Base-by-base conservation (phyloP, 2,329 filamentous ascomycete genomes). In the Diplodia sapinea region DNA sequence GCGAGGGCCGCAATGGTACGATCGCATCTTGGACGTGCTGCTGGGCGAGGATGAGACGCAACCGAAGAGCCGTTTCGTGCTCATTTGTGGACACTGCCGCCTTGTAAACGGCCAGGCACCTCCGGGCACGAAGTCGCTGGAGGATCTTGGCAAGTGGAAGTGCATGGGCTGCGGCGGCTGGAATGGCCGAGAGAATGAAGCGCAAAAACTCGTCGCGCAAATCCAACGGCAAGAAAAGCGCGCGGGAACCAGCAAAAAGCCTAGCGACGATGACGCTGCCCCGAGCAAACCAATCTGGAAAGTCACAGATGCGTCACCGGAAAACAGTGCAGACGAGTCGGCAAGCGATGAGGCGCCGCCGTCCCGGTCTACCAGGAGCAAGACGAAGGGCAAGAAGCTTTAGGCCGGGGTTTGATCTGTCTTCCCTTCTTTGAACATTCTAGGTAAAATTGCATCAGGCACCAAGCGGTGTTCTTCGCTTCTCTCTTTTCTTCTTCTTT, bases 81-180 rank as follows among this genome's bases (percentile, higher is more conserved):
- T 99, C 70, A 92, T 99, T 66, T 99, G 95, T 80, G 79, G 83
- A 38, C 84, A 86, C 49, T 99, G 95, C 77, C 86, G 92, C 36
- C 86, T 97, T 1, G 94, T 99, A 57, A 99, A 99, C 76, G 95
- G 96, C 0, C 95, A 97, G 77, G 95, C 95, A 3, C 94, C 95
- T 1, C 94, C 95, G 0, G 95, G 95, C 1, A 89, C 91, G 0
- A 90, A 88, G 72, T 87, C 84, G 0, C 80, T 94, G 1, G 88
- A 91, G 49, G 94, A 97, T 63, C 75, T 99, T 0, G 95, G 94
- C 1, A 84, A 85, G 69, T 99, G 95, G 95, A 88, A 89, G 69
- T 99, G 95, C 78, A 91, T 92, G 76, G 87, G 87, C n/a, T 99
- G 95, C 75, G 89, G 90, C 11, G 84, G 88, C 1, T 85, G 86